A percentile compares a stretch with the other conserved stretches of the same genome.
These are phyloP conservation scores for Chlorencoelia australis DNA, from an alignment of 2,329 filamentous ascomycete genomes.

Conservation along the genomic window DNA sequence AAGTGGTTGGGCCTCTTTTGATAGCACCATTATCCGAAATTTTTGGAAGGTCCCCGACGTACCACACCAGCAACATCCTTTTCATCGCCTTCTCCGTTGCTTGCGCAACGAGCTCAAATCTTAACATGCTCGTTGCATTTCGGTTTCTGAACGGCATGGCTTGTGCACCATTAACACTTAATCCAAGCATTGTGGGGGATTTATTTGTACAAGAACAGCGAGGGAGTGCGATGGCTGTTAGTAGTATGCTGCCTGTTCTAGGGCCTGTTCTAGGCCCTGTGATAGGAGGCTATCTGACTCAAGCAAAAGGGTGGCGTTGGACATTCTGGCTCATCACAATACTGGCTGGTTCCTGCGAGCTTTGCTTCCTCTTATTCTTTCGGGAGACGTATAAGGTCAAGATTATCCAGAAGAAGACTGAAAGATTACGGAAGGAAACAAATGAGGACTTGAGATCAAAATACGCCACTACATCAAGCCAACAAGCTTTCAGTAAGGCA, in stretches of 20 bases:
- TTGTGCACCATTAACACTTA: constrained; percentile 31
- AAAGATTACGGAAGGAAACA: constrained; percentile 1
- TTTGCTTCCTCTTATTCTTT: too few relatives aligned
- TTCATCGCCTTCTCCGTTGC: constrained; percentile 31
- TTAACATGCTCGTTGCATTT: constrained; percentile 42
- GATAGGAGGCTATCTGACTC: constrained; percentile 27
- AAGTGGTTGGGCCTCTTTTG: constrained; percentile 39
- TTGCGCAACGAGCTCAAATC: constrained; percentile 38
- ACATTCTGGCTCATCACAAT: constrained; percentile 38
- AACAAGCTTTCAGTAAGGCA: background rate
- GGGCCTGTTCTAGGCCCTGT: too few relatives aligned
- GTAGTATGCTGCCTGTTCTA: too few relatives aligned
- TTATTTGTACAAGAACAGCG: background rate
- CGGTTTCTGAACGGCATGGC: constrained; percentile 52
- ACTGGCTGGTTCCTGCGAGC: constrained; percentile 12
- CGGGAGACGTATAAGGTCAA: constrained; percentile 2
- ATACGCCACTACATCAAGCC: too few relatives aligned
- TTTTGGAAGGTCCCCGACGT: constrained; percentile 42
- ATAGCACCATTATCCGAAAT: constrained; percentile 51
- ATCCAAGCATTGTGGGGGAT: background rate
- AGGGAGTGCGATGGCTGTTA: background rate
- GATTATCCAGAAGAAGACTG: background rate
- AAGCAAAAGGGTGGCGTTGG: constrained; percentile 30
- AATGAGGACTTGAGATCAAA: constrained; percentile 1
- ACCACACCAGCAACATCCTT: constrained; percentile 42